Evolutionary conservation across 208 protist genomes (phyloP).

Genomic region (Angomonas deanei): DNA sequence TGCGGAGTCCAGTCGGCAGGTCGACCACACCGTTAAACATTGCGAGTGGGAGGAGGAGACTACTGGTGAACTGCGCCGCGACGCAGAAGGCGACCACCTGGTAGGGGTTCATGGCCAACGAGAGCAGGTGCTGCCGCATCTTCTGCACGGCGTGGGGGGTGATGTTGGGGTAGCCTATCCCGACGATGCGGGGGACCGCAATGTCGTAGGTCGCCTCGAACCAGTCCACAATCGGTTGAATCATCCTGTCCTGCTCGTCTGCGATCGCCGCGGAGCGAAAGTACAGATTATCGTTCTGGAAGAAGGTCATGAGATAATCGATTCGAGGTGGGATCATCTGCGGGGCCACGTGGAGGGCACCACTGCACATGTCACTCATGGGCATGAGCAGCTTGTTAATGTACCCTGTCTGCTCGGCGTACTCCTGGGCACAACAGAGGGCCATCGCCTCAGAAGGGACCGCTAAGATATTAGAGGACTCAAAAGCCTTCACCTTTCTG

Average conservation of each 20-base stretch:
- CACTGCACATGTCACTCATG: slow-evolving; percentile 86
- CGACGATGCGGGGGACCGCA: slow-evolving; percentile 77
- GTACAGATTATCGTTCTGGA: slow-evolving; percentile 90
- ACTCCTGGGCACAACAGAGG: slow-evolving; percentile 81
- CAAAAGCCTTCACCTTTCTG: slow-evolving; percentile 84
- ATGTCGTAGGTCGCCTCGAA: slow-evolving; percentile 65
- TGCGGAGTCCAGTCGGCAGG: slow-evolving; percentile 64
- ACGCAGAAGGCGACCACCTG: slow-evolving; percentile 88
- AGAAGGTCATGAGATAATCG: slow-evolving; percentile 90
- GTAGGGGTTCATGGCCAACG: slow-evolving; percentile 87
- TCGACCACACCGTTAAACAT: slow-evolving; percentile 73
- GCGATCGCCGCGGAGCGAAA: slow-evolving; percentile 75
- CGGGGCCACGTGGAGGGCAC: slow-evolving; percentile 74
- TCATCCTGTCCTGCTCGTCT: slow-evolving; percentile 64
- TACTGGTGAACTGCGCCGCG: slow-evolving; percentile 90
- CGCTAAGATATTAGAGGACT: slow-evolving; percentile 59
- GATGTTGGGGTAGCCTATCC: slow-evolving; percentile 78
- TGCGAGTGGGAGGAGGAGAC: slow-evolving; percentile 83
- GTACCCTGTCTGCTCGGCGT: slow-evolving; percentile 73
- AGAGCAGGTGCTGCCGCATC: slow-evolving; percentile 67
- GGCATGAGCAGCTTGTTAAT: slow-evolving; percentile 90
- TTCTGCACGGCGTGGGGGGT: slow-evolving; percentile 35
- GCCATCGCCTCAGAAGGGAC: slow-evolving; percentile 85
- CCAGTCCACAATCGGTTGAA: slow-evolving; percentile 76
- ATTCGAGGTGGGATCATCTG: slow-evolving; percentile 85